Evolutionary conservation across 495 filamentous ascomycete genomes (phyloP), one percentile per base, ranked within the genome.

Genomic region (Penicillium paxilli): DNA sequence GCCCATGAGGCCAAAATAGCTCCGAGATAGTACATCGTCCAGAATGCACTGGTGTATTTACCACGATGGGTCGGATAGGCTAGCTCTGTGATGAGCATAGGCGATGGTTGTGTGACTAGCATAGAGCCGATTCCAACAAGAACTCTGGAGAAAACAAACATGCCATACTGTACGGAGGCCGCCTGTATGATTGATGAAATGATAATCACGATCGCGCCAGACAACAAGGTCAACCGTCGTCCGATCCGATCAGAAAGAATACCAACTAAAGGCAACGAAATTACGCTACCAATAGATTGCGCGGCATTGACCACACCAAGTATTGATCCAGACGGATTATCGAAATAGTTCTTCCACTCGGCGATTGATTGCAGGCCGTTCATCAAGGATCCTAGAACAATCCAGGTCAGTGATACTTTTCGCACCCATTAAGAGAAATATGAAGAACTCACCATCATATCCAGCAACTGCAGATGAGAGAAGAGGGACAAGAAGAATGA

Each of bases 301-400:
- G 85, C 80, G 16, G 83, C 82, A 51, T 80, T 83, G 19, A 88
- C 75, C 26, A 87, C 72, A 62, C 85, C 86, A n/a, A 85, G 78
- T 52, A 68, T 44, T 14, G 42, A 17, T 1, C 51, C 51, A 14
- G 30, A 12, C 1, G 56, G 56, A 20, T 54, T 58, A 14, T 41
- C 24, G 16, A 58, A 58, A n/a, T 48, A 54, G 8, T 28, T n/a
- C 22, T 58, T 54, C 56, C 56, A 58, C 2, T 47, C 32, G 16
- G 26, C 20, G 2, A 58, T 22, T 5, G 56, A 58, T 22, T 58
- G 56, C 0, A 58, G 26, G 5, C 50, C 50, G 33, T 58, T 58
- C 50, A 58, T 58, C 14, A 58, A 42, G n/a, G 60, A 60, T 1
- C 62, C 62, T 63, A 35, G 23, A 6, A 17, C 16, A 38, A 38